These are phyloP conservation scores for Auriscalpium orientale DNA, from an alignment of 768 basidiomycete genomes.

Conservation along the genomic window DNA sequence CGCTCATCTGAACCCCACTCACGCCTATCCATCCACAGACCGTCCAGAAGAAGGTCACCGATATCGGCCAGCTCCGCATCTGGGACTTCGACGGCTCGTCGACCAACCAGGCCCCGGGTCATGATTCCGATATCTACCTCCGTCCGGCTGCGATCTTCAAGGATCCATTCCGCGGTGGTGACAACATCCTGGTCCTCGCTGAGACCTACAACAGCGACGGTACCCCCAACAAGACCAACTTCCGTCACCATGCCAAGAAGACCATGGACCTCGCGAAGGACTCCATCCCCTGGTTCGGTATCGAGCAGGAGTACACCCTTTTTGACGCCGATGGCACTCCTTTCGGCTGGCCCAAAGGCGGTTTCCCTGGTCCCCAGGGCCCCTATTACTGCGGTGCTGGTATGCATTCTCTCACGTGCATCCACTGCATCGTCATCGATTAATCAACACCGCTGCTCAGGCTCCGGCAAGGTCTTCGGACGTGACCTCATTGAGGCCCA, in stretches of 20 bases:
- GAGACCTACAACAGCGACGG: conserved; percentile 99
- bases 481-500: conserved; percentile 99
- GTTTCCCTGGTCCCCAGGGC: conserved; percentile 98
- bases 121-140: conserved; percentile 96
- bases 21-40: conserved; percentile 45
- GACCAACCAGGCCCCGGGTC: conserved; percentile 88
- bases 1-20: conserved; percentile 1
- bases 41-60: conserved; percentile 75
- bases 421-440: neutral
- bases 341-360: conserved; percentile 96
- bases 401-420: conserved; percentile 27
- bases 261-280: conserved; percentile 90
- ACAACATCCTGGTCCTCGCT: conserved; percentile 95
- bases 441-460: conserved; percentile 29
- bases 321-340: conserved; percentile 88
- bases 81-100: conserved; percentile 99
- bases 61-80: conserved; percentile 85
- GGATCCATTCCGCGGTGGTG: conserved; percentile 97
- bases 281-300: conserved; percentile 86
- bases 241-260: conserved; percentile 90
- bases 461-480: conserved; percentile 95
- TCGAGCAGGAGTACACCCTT: conserved; percentile 99
- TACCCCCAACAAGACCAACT: conserved; percentile 94
- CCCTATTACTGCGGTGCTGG: conserved; percentile 99
- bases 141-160: conserved; percentile 96